These are phyloP conservation scores for Yamadazyma siamensis DNA, from an alignment of 1,139 yeast genomes.

Conservation along the genomic window DNA sequence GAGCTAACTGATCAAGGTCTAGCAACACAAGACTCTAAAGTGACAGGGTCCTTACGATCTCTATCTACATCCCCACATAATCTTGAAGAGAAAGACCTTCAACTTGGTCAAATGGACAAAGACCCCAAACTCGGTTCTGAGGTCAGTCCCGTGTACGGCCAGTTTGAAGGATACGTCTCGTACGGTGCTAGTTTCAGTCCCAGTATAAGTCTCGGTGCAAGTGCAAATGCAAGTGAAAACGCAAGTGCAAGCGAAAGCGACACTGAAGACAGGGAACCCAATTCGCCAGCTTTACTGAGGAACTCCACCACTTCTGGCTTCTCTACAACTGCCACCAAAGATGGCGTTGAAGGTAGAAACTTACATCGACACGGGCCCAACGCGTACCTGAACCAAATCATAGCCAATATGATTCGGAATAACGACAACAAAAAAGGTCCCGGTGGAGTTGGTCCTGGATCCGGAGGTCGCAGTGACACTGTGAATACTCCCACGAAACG, in stretches of 20 bases:
- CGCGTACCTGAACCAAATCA: constrained; percentile 31
- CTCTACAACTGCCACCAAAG: constrained; percentile 71
- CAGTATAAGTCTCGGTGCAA: too few species aligned
- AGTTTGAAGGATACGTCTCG: neutral
- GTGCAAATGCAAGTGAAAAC: constrained; percentile 17
- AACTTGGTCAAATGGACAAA: neutral
- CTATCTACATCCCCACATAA: too few species aligned
- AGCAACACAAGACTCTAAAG: too few species aligned
- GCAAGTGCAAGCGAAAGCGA: constrained; percentile 2
- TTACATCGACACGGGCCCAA: constrained; percentile 45
- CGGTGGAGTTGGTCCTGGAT: too few species aligned
- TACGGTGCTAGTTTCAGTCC: constrained; percentile 24
- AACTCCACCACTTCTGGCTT: constrained; percentile 62
- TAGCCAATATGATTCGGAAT: constrained; percentile 27
- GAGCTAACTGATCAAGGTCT: constrained; percentile 16
- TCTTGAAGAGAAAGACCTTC: too few species aligned
- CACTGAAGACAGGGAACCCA: neutral
- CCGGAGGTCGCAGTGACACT: too few species aligned
- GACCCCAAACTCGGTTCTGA: constrained; percentile 15
- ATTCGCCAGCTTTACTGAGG: constrained; percentile 38
- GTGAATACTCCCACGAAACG: neutral
- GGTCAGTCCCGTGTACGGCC: constrained; percentile 15
- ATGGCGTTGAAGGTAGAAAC: constrained; percentile 64
- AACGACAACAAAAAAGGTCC: constrained; percentile 5
- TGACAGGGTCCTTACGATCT: too few species aligned